Conservation (phyloP, 345 rosid species). For the Anastatica hierochuntica region DNA sequence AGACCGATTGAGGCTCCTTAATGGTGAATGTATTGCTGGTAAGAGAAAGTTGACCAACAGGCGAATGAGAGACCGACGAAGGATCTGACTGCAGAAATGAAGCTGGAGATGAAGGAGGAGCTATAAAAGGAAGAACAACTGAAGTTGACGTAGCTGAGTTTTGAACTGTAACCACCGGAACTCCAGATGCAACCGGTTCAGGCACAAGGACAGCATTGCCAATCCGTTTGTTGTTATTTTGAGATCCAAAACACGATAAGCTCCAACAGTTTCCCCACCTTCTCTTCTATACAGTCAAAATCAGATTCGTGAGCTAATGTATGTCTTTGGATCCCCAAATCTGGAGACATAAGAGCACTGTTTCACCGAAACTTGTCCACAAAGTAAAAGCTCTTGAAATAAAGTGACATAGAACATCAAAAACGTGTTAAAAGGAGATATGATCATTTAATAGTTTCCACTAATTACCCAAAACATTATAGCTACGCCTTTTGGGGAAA, state of each 20-base stretch:
- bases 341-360: neutral
- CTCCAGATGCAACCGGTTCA: conserved; percentile 41
- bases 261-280: conserved; percentile 91
- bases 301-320: neutral
- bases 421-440: too few species aligned
- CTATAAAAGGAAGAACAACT: conserved; percentile 53
- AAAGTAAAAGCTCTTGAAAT: neutral
- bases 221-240: conserved; percentile 60
- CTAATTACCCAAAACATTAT: too few species aligned
- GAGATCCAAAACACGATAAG: conserved; percentile 70
- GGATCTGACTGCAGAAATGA: conserved; percentile 84
- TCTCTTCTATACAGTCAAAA: conserved; percentile 45
- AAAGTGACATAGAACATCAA: neutral
- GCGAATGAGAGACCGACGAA: conserved; percentile 71
- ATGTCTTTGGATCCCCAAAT: neutral
- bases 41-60: conserved; percentile 50
- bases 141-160: conserved; percentile 39
- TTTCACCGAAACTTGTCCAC: neutral
- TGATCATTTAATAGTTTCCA: too few species aligned
- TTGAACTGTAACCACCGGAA: conserved; percentile 28
- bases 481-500: too few species aligned
- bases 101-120: conserved; percentile 96
- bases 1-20: conserved; percentile 60
- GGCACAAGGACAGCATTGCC: conserved; percentile 77
- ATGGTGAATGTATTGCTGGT: conserved; percentile 51